These are phyloP conservation scores for Logfia minima DNA, from an alignment of 129 eudicot genomes.

Conservation along the genomic window DNA sequence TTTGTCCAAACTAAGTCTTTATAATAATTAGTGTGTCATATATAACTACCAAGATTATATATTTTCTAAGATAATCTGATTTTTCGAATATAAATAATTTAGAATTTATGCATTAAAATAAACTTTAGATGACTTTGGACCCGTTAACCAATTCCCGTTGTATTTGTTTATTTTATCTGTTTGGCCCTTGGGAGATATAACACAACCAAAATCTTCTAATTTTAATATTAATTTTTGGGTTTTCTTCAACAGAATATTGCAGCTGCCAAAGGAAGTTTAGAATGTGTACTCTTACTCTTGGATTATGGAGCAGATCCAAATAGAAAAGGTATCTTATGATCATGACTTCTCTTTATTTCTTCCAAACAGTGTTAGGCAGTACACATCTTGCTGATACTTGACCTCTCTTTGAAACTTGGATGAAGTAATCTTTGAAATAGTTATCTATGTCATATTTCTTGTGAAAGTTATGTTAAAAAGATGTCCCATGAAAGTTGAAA, in stretches of 20 bases:
- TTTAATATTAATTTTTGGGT: background rate
- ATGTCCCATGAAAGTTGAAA: background rate
- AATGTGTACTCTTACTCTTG: constrained; percentile 60
- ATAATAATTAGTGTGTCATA: background rate
- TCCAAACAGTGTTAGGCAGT: background rate
- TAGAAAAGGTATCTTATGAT: constrained; percentile 51
- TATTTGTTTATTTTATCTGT: too few species aligned
- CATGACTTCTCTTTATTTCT: background rate
- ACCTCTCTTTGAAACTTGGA: background rate
- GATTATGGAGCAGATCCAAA: constrained; percentile 88
- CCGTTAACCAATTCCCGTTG: background rate
- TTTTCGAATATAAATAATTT: background rate
- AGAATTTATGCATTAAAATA: background rate
- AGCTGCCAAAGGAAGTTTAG: constrained; percentile 62
- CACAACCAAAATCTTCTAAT: background rate
- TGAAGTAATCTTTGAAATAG: background rate
- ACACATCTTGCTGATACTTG: background rate
- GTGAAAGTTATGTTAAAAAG: background rate
- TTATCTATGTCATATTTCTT: background rate
- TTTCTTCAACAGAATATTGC: constrained; percentile 63
- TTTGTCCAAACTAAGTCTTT: background rate
- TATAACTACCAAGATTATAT: background rate
- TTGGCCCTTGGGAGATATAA: background rate
- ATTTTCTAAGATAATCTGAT: background rate
- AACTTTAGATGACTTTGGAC: background rate